Conservation (phyloP, 2,329 filamentous ascomycete species). For the Epichloe festucae region DNA sequence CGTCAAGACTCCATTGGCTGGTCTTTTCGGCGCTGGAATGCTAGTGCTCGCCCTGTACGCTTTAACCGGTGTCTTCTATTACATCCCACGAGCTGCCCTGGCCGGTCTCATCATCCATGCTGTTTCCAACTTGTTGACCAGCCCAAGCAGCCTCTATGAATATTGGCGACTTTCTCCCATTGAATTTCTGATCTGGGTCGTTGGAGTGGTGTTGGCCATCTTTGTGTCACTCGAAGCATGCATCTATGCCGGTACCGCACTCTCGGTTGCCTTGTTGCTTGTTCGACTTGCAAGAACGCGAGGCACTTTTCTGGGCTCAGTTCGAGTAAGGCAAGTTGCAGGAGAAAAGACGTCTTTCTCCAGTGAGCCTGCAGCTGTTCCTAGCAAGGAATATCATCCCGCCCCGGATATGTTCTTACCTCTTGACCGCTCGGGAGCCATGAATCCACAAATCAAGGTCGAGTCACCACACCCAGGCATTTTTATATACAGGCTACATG, state of each 20-base stretch:
- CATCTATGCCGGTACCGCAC: slow-evolving; percentile 34
- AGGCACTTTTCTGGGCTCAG: slow-evolving; percentile 33
- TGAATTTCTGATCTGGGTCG: slow-evolving; percentile 63
- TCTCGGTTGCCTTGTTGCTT: slow-evolving; percentile 30
- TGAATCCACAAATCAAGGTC: slow-evolving; percentile 31
- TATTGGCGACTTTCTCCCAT: slow-evolving; percentile 67
- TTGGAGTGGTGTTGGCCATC: slow-evolving; percentile 49
- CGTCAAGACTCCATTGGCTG: slow-evolving; percentile 65
- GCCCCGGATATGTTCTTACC: slow-evolving; percentile 27
- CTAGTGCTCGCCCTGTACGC: slow-evolving; percentile 69
- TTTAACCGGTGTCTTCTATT: slow-evolving; percentile 66
- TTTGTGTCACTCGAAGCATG: slow-evolving; percentile 37
- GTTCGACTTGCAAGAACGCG: slow-evolving; percentile 32
- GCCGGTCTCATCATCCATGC: slow-evolving; percentile 74
- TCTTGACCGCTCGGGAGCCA: slow-evolving; percentile 26
- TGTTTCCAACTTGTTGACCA: slow-evolving; percentile 62
- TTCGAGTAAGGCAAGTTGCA: slow-evolving; percentile 12
- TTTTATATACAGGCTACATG: slow-evolving; percentile 38
- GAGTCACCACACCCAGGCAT: slow-evolving; percentile 33
- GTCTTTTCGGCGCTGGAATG: slow-evolving; percentile 63
- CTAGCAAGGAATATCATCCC: not conserved
- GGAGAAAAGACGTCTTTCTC: not conserved
- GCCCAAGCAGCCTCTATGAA: slow-evolving; percentile 60
- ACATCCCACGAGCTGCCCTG: slow-evolving; percentile 60
- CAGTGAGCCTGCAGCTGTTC: not conserved